Percentiles rank a stretch among this genome's conserved stretches.
Conservation (phyloP, 257 asterid species). For the Rubia yunnanensis region DNA sequence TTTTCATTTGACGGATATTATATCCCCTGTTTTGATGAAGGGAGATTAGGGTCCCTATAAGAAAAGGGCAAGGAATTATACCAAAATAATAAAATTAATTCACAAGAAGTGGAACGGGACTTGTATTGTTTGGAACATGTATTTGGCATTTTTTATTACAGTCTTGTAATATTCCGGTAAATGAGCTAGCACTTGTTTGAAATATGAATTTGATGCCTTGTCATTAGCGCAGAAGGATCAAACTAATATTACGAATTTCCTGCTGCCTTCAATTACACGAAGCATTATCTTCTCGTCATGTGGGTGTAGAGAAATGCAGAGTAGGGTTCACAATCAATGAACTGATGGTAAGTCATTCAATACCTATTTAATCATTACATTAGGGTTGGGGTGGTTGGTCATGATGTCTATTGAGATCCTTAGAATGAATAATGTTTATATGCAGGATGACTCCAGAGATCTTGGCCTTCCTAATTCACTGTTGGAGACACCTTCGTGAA, state of each 20-base stretch:
- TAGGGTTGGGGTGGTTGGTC: constrained; percentile 4
- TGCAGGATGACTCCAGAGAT: constrained; percentile 33
- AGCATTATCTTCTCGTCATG: constrained; percentile 16
- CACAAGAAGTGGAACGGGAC: not conserved
- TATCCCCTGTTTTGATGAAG: not conserved
- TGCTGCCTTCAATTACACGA: constrained; percentile 25
- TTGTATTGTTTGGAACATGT: not conserved
- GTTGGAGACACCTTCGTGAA: constrained; percentile 22
- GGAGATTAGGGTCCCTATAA: not conserved
- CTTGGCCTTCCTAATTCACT: constrained; percentile 15
- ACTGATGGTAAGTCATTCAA: constrained; percentile 23
- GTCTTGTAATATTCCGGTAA: not conserved
- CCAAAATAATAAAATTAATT: not conserved
- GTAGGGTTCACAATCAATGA: constrained; percentile 27
- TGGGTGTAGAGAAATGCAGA: constrained; percentile 26
- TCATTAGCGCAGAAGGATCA: not conserved
- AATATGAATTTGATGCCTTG: not conserved
- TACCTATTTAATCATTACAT: constrained; percentile 2
- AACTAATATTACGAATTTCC: constrained; percentile 17
- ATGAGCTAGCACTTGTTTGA: constrained; percentile 1
- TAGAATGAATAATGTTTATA: constrained; percentile 4
- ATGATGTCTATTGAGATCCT: not conserved
- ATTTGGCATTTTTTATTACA: not conserved
- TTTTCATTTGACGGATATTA: not conserved
- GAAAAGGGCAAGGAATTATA: not conserved